Evolutionary conservation across 345 rosid species (phyloP), one percentile per base, ranked within the genome.

Genomic region (Salix exigua): DNA sequence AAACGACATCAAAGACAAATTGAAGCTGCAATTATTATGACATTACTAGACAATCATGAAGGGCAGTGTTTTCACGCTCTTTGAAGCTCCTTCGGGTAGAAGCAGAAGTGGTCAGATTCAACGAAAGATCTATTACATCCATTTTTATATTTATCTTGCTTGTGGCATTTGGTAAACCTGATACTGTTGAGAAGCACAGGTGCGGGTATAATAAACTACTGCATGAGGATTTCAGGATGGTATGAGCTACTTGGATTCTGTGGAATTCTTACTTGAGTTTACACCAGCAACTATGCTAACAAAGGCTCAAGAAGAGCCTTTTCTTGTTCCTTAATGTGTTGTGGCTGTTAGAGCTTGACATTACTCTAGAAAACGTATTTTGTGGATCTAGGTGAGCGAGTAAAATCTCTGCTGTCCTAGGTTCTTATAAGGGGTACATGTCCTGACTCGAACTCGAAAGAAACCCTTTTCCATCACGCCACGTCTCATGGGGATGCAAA

Each of bases 131-230:
- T 9, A 93, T 89, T 38, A 90, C 95, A 66, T 90, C 94, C 77
- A 82, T 87, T 2, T 80, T 82, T 65, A 75, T 84, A 72, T 80
- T 87, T 18, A 90, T 77, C 66, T 84, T 75, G 66, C 42, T 44
- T 30, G 79, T 37, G 7, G 81, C 71, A 2, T 74, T 74, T 3
- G 86, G 79, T 16, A 74, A 61, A 19, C 81, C 26, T 9, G 85
- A 80, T 71, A 91, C 33, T 13, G 89, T 71, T 1, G 93, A 93
- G 84, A 87, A 65, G 85, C 96, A 93, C 1, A 90, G 83, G 25
- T 85, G 85, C 6, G 88, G 94, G 83, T 88, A 85, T 19, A 83
- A 84, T 7, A 94, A 84, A 66, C 81, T 73, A 70, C 92, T 81
- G 73, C 96, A 91, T 14, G 89, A 79, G 16, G 88, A 84, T 26